These are phyloP conservation scores for Coemansia sp. DNA, from an alignment of 192 early-diverging fungal species.

Conservation along the genomic window DNA sequence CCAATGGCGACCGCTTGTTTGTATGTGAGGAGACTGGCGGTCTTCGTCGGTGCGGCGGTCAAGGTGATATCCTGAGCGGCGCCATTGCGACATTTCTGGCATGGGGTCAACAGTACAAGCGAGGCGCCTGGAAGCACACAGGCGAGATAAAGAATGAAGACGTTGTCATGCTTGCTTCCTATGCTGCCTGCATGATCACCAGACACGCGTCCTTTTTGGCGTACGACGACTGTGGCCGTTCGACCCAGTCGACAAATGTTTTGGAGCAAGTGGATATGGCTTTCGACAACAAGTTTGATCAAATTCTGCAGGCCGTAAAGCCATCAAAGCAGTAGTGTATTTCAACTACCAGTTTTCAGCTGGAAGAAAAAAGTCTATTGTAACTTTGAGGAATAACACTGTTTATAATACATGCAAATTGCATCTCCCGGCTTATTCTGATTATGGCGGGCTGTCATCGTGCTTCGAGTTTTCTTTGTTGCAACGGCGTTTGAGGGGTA, in stretches of 20 bases:
- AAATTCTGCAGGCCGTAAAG: slow-evolving; percentile 26
- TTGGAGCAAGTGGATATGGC: slow-evolving; percentile 45
- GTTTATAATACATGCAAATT: too few species aligned
- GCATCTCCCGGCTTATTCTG: too few species aligned
- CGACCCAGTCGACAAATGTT: slow-evolving; percentile 34
- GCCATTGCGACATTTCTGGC: slow-evolving; percentile 77
- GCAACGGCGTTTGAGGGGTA: not conserved
- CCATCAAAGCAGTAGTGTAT: slow-evolving; percentile 12
- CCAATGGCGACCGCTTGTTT: slow-evolving; percentile 65
- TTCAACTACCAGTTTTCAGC: too few species aligned
- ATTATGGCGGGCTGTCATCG: too few species aligned
- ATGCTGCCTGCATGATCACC: slow-evolving; percentile 50
- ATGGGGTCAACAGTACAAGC: slow-evolving; percentile 71
- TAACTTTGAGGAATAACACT: too few species aligned
- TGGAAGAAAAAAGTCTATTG: too few species aligned
- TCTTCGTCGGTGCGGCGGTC: slow-evolving; percentile 87
- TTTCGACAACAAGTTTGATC: slow-evolving; percentile 52
- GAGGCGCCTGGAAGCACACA: slow-evolving; percentile 54
- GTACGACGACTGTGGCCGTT: slow-evolving; percentile 40
- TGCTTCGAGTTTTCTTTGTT: not conserved
- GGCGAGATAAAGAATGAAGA: slow-evolving; percentile 28
- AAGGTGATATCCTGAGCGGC: slow-evolving; percentile 91
- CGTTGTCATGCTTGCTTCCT: slow-evolving; percentile 61
- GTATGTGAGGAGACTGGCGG: slow-evolving; percentile 64
- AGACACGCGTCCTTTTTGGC: slow-evolving; percentile 46